phyloP scores from a whole-genome alignment of 1,284 basidiomycete species.

The Golubevia sp. region DNA sequence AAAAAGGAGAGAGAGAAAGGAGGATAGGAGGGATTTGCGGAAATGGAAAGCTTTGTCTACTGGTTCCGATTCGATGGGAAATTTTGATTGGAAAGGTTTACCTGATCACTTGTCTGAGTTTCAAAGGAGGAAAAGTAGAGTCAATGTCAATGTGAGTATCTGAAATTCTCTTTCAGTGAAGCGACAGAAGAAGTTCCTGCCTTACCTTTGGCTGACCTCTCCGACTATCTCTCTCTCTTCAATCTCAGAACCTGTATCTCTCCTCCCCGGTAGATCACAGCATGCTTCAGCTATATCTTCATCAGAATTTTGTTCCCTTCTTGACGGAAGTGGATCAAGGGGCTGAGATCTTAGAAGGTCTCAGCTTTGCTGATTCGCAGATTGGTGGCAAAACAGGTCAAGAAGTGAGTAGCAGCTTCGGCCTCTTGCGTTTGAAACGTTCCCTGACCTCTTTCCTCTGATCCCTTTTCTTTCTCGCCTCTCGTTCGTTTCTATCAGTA shows the following conservation, averaged over 20 bases:
- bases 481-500: slow-evolving; percentile 9
- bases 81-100: slow-evolving; percentile 2
- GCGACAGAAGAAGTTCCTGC: too few species aligned
- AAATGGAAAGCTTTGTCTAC: too few species aligned
- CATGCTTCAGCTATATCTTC: slow-evolving; percentile 43
- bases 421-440: not conserved
- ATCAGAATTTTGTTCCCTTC: slow-evolving; percentile 48
- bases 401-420: slow-evolving; percentile 6
- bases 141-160: slow-evolving; percentile 16
- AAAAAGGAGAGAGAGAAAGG: too few species aligned
- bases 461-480: not conserved
- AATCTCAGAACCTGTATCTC: slow-evolving; percentile 32
- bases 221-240: not conserved
- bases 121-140: slow-evolving; percentile 18
- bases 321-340: slow-evolving; percentile 37
- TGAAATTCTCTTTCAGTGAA: slow-evolving; percentile 6
- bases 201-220: not conserved
- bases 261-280: slow-evolving; percentile 33
- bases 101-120: slow-evolving; percentile 22
- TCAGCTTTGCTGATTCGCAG: slow-evolving; percentile 33
- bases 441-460: not conserved
- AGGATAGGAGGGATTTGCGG: too few species aligned
- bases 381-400: slow-evolving; percentile 12
- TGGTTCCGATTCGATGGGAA: not conserved
- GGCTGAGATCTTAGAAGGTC: slow-evolving; percentile 20